Conservation (phyloP, 768 basidiomycete species). For the Collybia sordida region DNA sequence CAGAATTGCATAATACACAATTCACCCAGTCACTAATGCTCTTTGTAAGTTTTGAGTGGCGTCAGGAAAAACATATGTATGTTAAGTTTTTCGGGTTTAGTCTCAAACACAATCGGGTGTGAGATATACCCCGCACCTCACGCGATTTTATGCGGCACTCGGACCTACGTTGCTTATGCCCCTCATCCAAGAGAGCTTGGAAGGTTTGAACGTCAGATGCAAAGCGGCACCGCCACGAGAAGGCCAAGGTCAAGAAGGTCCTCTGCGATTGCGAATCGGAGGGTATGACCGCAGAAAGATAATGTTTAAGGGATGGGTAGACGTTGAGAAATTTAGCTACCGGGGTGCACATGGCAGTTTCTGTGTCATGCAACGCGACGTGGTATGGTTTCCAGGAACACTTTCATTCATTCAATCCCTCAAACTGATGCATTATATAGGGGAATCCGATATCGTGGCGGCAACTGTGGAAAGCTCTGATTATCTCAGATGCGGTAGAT, state of each 20-base stretch:
- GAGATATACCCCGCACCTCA: constrained; percentile 72
- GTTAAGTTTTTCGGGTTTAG: constrained; percentile 32
- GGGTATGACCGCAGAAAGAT: constrained; percentile 65
- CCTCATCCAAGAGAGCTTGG: constrained; percentile 56
- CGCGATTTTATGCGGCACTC: constrained; percentile 74
- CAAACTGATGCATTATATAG: constrained; percentile 27
- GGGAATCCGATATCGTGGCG: constrained; percentile 82
- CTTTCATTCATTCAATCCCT: not conserved
- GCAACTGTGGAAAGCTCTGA: constrained; percentile 67
- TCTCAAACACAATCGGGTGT: constrained; percentile 80
- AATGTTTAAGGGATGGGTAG: constrained; percentile 72
- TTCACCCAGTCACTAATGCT: constrained; percentile 82
- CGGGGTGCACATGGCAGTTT: constrained; percentile 55
- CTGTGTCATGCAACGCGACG: constrained; percentile 68
- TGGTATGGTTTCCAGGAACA: constrained; percentile 39
- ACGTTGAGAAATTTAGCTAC: constrained; percentile 61
- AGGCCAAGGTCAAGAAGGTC: constrained; percentile 13
- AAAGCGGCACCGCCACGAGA: constrained; percentile 34
- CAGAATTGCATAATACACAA: constrained; percentile 57
- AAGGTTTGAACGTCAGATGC: constrained; percentile 46
- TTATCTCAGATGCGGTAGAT: constrained; percentile 48
- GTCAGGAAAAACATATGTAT: not conserved
- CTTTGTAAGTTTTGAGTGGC: constrained; percentile 57
- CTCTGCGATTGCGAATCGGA: constrained; percentile 56
- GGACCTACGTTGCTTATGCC: constrained; percentile 51